A percentile compares a stretch with the other conserved stretches of the same genome.
Conservation (phyloP, 2,329 filamentous ascomycete genomes). For the Alternaria alternata region DNA sequence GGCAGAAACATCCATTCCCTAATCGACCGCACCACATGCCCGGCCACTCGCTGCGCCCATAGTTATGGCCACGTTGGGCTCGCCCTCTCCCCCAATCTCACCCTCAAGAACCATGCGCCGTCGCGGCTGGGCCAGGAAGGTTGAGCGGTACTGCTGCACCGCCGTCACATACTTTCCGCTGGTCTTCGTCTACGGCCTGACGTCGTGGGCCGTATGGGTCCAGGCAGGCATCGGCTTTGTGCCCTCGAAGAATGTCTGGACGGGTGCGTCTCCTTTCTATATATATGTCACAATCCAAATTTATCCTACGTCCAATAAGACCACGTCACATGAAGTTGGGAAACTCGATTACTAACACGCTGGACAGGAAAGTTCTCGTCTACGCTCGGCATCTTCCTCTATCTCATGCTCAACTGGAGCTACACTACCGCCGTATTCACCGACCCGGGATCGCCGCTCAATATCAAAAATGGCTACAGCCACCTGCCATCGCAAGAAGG, state of each 20-base stretch:
- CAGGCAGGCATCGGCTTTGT: slow-evolving; percentile 72
- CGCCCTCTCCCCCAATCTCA: slow-evolving; percentile 50
- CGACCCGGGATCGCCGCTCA: slow-evolving; percentile 75
- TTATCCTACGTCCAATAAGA: not conserved
- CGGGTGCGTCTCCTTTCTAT: slow-evolving; percentile 35
- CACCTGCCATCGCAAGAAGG: slow-evolving; percentile 78
- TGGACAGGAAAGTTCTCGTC: slow-evolving; percentile 59
- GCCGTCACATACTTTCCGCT: slow-evolving; percentile 86
- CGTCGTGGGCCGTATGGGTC: slow-evolving; percentile 95
- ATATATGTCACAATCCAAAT: not conserved
- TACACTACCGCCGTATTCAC: slow-evolving; percentile 96
- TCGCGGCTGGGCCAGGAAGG: slow-evolving; percentile 67
- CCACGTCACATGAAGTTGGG: not conserved
- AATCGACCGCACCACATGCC: slow-evolving; percentile 35
- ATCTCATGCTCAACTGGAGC: slow-evolving; percentile 81
- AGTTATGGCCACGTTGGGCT: slow-evolving; percentile 51
- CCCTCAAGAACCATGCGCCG: slow-evolving; percentile 50
- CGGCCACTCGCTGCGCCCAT: slow-evolving; percentile 25
- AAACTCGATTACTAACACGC: slow-evolving; percentile 32
- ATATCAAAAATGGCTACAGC: slow-evolving; percentile 69
- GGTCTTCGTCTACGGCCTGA: slow-evolving; percentile 84
- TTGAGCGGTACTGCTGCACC: slow-evolving; percentile 85
- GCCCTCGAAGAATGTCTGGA: slow-evolving; percentile 47
- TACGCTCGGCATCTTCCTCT: slow-evolving; percentile 73
- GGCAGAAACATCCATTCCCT: slow-evolving; percentile 16